A percentile compares a stretch with the other conserved stretches of the same genome.
Conservation (phyloP, 1,284 basidiomycete species). For the Exobasidium rhododendri region DNA sequence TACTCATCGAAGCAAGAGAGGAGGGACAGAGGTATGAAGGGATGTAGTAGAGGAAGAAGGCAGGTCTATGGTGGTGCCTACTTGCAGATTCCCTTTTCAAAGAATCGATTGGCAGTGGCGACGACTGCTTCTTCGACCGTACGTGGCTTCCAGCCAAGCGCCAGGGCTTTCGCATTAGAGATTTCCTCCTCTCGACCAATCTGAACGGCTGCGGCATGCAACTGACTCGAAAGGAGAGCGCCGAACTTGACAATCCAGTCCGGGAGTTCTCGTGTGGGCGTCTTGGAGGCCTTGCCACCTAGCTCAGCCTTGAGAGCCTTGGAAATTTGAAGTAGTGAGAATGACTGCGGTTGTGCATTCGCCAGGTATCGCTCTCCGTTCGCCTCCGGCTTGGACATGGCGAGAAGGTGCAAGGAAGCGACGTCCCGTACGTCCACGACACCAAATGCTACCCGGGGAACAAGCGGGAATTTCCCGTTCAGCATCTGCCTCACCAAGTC, state of each 20-base stretch:
- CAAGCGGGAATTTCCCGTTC: not conserved
- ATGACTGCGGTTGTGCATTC: not conserved
- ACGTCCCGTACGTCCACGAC: constrained; percentile 4
- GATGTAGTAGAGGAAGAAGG: no score
- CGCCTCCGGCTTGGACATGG: not conserved
- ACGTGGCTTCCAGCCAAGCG: constrained; percentile 1
- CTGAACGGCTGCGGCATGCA: not conserved
- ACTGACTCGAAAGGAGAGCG: not conserved
- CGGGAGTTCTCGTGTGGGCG: not conserved
- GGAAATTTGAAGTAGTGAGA: not conserved
- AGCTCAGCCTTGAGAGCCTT: not conserved
- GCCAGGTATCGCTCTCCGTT: constrained; percentile 4
- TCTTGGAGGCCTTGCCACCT: not conserved
- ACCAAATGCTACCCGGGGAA: not conserved
- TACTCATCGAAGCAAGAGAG: no score
- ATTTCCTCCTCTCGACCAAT: not conserved
- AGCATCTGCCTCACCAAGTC: not conserved
- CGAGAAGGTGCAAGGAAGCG: not conserved
- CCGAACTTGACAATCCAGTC: constrained; percentile 5
- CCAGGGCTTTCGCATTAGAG: not conserved
- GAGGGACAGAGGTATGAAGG: no score
- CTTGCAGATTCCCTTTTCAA: constrained; percentile 7
- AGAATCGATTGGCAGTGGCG: not conserved
- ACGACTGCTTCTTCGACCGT: constrained; percentile 1
- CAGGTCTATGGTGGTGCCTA: no score